Evolutionary conservation across 441 rosid genomes (phyloP).

Genomic region (Biscutella laevigata): DNA sequence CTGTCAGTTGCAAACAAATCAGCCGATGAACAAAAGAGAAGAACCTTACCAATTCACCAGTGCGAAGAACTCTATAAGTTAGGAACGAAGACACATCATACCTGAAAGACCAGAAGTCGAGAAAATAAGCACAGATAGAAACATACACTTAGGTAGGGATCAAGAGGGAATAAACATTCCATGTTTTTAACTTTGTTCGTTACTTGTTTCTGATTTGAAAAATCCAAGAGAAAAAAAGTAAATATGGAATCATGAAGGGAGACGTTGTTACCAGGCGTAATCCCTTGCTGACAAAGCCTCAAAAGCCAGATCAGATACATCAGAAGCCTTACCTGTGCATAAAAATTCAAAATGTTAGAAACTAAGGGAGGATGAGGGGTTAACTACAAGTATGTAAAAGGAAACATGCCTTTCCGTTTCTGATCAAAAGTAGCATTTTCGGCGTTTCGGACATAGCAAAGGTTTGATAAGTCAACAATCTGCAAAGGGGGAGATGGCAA

Average conservation of each 20-base stretch:
- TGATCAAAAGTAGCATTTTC: conserved; percentile 14
- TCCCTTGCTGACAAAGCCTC: conserved; percentile 58
- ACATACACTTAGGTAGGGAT: neutral
- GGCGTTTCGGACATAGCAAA: conserved; percentile 9
- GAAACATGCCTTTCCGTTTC: conserved; percentile 38
- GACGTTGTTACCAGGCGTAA: conserved; percentile 40
- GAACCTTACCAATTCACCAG: conserved; percentile 50
- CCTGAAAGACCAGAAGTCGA: conserved; percentile 31
- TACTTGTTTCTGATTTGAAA: neutral
- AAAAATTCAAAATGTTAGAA: conserved; percentile 9
- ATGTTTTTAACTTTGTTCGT: neutral
- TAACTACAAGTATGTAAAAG: neutral
- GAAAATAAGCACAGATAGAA: neutral
- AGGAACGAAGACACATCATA: conserved; percentile 45
- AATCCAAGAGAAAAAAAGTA: neutral
- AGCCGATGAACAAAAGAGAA: conserved; percentile 7
- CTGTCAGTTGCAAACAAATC: conserved; percentile 3
- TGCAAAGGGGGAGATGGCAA: conserved; percentile 18
- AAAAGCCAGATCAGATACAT: conserved; percentile 43
- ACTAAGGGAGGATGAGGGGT: neutral
- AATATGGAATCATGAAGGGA: neutral
- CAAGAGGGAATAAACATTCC: neutral
- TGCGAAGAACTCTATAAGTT: conserved; percentile 35
- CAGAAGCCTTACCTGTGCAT: conserved; percentile 26
- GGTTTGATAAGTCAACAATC: conserved; percentile 34